Base-by-base conservation (phyloP, 148 eudicot species). In the Rhododendron ferrugineum region DNA sequence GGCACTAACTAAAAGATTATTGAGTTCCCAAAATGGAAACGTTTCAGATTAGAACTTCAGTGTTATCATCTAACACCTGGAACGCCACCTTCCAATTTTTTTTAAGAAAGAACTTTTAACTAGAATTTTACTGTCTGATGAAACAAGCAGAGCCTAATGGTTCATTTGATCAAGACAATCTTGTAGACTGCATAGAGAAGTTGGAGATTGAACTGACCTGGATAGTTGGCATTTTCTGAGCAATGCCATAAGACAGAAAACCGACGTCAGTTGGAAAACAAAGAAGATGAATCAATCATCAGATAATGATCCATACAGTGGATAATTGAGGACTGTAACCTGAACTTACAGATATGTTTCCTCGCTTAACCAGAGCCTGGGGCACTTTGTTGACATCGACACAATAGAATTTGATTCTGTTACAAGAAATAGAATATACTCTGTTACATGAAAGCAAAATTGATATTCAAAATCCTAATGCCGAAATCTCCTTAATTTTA, bases 321-420 rank as follows among this genome's bases (percentile, higher is more conserved):
- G 74, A 28, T 30, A 68, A 68, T 11, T 68, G 34, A 62, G 70
- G 6, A 68, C 18, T 3, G 36, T 28, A 81, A 70, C 50, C 28
- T n/a, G 20, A 75, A 88, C 93, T 76, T 90, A 96, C 99, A 26
- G 98, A 92, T 77, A 96, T 91, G 78, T 94, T 96, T 89, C 94
- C 99, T 23, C 98, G 94, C 91, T 94, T 96, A 75, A 96, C 99
- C 23, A 96, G 93, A 80, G 89, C 62, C 88, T 94, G 97, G 82
- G 99, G 98, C 87, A 96, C 99, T 14, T 90, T 94, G 92, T 95
- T 96, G 85, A 96, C 99, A 84, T 96, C 99, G 89, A 96, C 97
- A 16, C 54, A 91, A 80, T 93, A 96, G 84, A 96, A 93, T 86
- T 91, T 94, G 79, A 94, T 13, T 89, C 98, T 96, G 86, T 81